A percentile compares a stretch with the other conserved stretches of the same genome.
These are phyloP conservation scores for Aspergillus sp. DNA, from an alignment of 2,329 filamentous ascomycete genomes.

Conservation along the genomic window DNA sequence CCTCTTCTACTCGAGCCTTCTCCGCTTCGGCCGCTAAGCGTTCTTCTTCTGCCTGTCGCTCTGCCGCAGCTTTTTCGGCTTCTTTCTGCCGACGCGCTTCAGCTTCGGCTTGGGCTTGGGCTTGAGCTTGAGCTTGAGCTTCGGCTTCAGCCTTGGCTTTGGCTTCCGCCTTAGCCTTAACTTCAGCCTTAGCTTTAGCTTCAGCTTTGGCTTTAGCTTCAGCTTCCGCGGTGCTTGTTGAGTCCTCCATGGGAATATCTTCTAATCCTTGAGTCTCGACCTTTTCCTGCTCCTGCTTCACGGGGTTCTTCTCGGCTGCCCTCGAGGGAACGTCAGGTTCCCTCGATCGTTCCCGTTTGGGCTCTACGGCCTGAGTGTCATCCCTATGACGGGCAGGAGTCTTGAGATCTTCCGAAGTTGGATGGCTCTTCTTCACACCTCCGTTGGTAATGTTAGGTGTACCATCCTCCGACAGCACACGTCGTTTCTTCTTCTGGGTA, in stretches of 20 bases:
- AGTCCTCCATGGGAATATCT: constrained; percentile 36
- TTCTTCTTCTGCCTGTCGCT: constrained; percentile 34
- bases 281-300: constrained; percentile 37
- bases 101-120: constrained; percentile 22
- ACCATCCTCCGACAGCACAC: constrained; percentile 44
- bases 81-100: constrained; percentile 28
- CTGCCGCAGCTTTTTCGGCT: constrained; percentile 33
- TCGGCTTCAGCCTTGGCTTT: constrained; percentile 20
- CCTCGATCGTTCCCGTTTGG: constrained; percentile 18
- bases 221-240: constrained; percentile 22
- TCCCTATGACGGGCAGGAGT: constrained; percentile 19
- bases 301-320: constrained; percentile 22
- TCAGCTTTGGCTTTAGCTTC: constrained; percentile 11
- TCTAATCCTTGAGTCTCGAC: constrained; percentile 27
- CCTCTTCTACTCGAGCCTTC: constrained; percentile 35
- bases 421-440: constrained; percentile 29
- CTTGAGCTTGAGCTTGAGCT: constrained; percentile 12
- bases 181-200: too few relatives aligned
- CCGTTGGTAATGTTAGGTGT: constrained; percentile 34
- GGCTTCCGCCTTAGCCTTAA: too few relatives aligned
- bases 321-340: constrained; percentile 18
- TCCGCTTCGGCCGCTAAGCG: constrained; percentile 33
- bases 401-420: constrained; percentile 23
- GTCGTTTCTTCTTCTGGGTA: constrained; percentile 47
- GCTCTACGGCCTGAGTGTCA: constrained; percentile 21